These are phyloP conservation scores for Volvox reticuliferus DNA, from an alignment of 139 green algal species.

Conservation along the genomic window DNA sequence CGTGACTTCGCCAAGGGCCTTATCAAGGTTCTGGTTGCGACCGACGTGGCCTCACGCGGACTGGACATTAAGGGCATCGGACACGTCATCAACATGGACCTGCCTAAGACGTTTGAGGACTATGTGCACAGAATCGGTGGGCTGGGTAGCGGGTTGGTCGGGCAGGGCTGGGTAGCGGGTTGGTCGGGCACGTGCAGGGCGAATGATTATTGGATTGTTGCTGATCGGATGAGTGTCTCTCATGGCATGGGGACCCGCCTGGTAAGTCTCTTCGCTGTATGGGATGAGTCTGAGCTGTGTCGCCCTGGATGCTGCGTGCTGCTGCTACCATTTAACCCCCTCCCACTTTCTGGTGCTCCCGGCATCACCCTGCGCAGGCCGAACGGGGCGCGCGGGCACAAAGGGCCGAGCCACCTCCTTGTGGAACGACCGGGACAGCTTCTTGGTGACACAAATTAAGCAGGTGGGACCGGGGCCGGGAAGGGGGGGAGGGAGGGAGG, in stretches of 20 bases:
- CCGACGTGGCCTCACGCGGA: slow-evolving; percentile 92
- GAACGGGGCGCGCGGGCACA: slow-evolving; percentile 80
- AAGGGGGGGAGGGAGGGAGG: background rate
- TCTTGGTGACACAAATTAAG: slow-evolving; percentile 79
- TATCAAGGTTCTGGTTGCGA: slow-evolving; percentile 85
- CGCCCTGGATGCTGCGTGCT: background rate
- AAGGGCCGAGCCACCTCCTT: slow-evolving; percentile 84
- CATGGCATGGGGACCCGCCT: too few species aligned
- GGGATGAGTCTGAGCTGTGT: too few species aligned
- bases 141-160: slow-evolving; percentile 1
- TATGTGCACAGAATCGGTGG: slow-evolving; percentile 92
- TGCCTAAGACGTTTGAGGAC: slow-evolving; percentile 97
- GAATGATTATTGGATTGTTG: too few species aligned
- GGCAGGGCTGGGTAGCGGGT: background rate
- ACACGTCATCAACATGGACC: slow-evolving; percentile 94
- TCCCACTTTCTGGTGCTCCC: too few species aligned
- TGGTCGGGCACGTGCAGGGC: background rate
- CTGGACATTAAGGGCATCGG: slow-evolving; percentile 91
- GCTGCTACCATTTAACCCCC: too few species aligned
- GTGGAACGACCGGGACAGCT: slow-evolving; percentile 84
- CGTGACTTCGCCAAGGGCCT: slow-evolving; percentile 75
- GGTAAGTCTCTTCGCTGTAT: too few species aligned
- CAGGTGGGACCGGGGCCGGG: slow-evolving; percentile 3
- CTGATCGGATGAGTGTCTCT: too few species aligned
- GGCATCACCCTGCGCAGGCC: slow-evolving; percentile 60